A percentile compares a stretch with the other conserved stretches of the same genome.
Evolutionary conservation across 192 early-diverging fungal species (phyloP).

Genomic region (Helicostylum pulchrum): DNA sequence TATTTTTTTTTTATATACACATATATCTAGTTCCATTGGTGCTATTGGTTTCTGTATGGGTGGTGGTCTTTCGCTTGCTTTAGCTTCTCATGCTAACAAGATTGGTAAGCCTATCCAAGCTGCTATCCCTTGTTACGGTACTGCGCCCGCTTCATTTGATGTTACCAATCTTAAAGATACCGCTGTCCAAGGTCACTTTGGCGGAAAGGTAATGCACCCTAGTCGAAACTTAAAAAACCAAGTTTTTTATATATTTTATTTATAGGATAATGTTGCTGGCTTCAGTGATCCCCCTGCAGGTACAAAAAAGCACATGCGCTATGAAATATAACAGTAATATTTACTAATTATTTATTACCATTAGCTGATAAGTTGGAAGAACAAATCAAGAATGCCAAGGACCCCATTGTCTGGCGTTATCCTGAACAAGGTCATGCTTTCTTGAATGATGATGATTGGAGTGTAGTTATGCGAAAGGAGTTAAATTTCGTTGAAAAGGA

Average conservation of each 20-base stretch:
- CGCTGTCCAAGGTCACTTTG: slow-evolving; percentile 33
- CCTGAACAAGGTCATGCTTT: slow-evolving; percentile 40
- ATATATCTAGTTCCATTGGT: slow-evolving; percentile 35
- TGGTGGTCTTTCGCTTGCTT: slow-evolving; percentile 41
- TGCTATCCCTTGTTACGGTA: slow-evolving; percentile 35
- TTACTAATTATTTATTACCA: background rate
- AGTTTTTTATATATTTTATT: background rate
- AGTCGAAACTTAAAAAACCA: background rate
- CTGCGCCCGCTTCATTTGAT: slow-evolving; percentile 21
- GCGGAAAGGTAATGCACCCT: slow-evolving; percentile 18
- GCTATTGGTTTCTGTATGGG: slow-evolving; percentile 54
- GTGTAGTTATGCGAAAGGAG: slow-evolving; percentile 34
- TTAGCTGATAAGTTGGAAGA: slow-evolving; percentile 25
- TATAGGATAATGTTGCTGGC: slow-evolving; percentile 30
- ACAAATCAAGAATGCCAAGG: slow-evolving; percentile 12
- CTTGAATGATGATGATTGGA: slow-evolving; percentile 38
- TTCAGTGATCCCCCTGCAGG: slow-evolving; percentile 34
- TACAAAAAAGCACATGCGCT: background rate
- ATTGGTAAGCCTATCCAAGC: slow-evolving; percentile 24
- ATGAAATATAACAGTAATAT: background rate
- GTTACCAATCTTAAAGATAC: slow-evolving; percentile 25
- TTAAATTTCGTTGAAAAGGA: slow-evolving; percentile 30
- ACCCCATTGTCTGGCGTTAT: slow-evolving; percentile 29
- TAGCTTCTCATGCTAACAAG: slow-evolving; percentile 32
- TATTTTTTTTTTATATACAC: background rate